A percentile compares a stretch with the other conserved stretches of the same genome.
phyloP scores from a whole-genome alignment of 768 basidiomycete genomes.

The Leccinum aurantiacum region DNA sequence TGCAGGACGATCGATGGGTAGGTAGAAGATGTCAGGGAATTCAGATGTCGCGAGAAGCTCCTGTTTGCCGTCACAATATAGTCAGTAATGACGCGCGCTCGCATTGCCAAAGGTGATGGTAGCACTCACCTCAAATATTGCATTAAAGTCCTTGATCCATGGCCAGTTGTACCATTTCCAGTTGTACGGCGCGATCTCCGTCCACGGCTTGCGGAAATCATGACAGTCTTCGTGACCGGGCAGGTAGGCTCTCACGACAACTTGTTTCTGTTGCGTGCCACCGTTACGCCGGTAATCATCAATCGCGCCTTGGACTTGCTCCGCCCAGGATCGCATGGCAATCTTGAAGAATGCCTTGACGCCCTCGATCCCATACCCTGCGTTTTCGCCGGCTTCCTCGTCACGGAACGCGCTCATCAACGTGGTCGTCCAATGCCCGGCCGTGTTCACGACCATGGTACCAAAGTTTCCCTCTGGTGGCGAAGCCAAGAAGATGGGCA shows the following conservation, averaged over 20 bases:
- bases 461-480: slow-evolving; percentile 54
- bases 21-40: slow-evolving; percentile 57
- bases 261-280: slow-evolving; percentile 38
- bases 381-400: slow-evolving; percentile 28
- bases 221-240: slow-evolving; percentile 70
- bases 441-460: slow-evolving; percentile 63
- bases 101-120: background rate
- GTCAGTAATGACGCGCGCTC: background rate
- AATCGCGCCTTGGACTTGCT: slow-evolving; percentile 47
- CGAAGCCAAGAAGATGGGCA: slow-evolving; percentile 45
- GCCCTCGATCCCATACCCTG: slow-evolving; percentile 50
- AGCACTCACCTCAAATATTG: slow-evolving; percentile 52
- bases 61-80: slow-evolving; percentile 28
- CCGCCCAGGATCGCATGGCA: slow-evolving; percentile 58
- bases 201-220: slow-evolving; percentile 45
- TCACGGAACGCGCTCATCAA: slow-evolving; percentile 46
- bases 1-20: slow-evolving; percentile 61
- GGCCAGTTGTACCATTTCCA: slow-evolving; percentile 67
- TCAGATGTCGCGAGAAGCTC: slow-evolving; percentile 39
- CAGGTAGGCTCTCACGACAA: slow-evolving; percentile 58
- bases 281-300: slow-evolving; percentile 33
- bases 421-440: slow-evolving; percentile 67
- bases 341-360: slow-evolving; percentile 57
- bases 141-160: slow-evolving; percentile 56
- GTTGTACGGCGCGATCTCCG: slow-evolving; percentile 40